Evolutionary conservation across 2,329 filamentous ascomycete genomes (phyloP), one percentile per base, ranked within the genome.

Genomic region (Rosellinia necatrix): DNA sequence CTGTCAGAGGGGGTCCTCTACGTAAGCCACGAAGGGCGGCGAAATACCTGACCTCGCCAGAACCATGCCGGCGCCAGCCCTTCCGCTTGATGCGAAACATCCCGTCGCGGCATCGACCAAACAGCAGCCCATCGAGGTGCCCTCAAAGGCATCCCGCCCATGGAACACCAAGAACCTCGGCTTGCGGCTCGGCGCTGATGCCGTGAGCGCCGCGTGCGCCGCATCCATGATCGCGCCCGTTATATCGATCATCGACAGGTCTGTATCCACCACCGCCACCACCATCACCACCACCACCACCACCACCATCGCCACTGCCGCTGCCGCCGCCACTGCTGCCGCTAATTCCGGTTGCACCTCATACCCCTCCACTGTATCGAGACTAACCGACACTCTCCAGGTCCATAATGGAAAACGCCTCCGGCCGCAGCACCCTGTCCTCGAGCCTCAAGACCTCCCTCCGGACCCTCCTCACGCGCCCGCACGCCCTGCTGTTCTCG

Each of bases 211-310:
- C 1, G 81, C 83, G 2, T 81, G 83, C 41, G 90, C 92, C 9
- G 91, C 88, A 2, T 82, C 81, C 6, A 76, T 94, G 58, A 88
- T 96, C 43, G 91, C 92, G 51, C 92, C 92, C 1, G 71, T 96
- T 34, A 93, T 96, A 61, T 89, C 89, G 32, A 88, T 94, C 63
- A 94, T 97, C 73, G 92, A 96, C 73, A 85, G 88, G 89, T 92
- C 76, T 58, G 63, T 62, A 51, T 37, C 5, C 24, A 2, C 13
- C 30, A 5, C 15, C n/a, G 8, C 22, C n/a, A 13, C 5, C 37
- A 8, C 15, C 40, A n/a, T n/a, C n/a, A n/a, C n/a, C n/a, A n/a
- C n/a, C n/a, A n/a, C n/a, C n/a, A n/a, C n/a, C n/a, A n/a, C n/a
- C n/a, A n/a, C n/a, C n/a, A n/a, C n/a, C n/a, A n/a, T n/a, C n/a